Conservation (phyloP, 1,284 basidiomycete genomes). For the Ceratobasidium theobromae region DNA sequence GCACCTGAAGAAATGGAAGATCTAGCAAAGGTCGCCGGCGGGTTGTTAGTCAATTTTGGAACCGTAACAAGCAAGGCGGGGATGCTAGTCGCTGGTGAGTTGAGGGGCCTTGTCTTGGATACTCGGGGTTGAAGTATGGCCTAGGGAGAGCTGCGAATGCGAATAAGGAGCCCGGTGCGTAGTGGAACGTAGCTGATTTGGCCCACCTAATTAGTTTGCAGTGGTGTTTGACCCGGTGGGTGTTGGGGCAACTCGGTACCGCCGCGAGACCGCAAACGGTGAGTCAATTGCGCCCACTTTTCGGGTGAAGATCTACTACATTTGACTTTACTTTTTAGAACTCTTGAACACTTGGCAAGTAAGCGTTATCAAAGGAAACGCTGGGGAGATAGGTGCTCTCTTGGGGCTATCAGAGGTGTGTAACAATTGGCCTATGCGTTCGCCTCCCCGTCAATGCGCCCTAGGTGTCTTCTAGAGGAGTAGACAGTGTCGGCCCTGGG, state of each 20-base stretch:
- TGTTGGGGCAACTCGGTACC: slow-evolving; percentile 78
- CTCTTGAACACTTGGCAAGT: slow-evolving; percentile 85
- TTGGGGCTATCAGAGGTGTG: slow-evolving; percentile 71
- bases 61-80: slow-evolving; percentile 73
- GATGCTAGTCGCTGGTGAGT: slow-evolving; percentile 76
- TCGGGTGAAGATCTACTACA: not conserved
- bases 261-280: slow-evolving; percentile 56
- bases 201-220: not conserved
- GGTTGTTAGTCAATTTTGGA: slow-evolving; percentile 87
- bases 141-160: slow-evolving; percentile 57
- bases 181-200: not conserved
- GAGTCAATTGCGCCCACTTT: slow-evolving; percentile 31
- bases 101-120: slow-evolving; percentile 34
- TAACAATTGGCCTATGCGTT: not conserved
- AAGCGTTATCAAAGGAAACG: slow-evolving; percentile 94
- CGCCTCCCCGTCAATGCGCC: slow-evolving; percentile 1
- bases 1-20: slow-evolving; percentile 82
- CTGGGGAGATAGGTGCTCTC: slow-evolving; percentile 83
- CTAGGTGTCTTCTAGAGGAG: slow-evolving; percentile 79
- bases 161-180: slow-evolving; percentile 60
- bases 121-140: not conserved
- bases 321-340: slow-evolving; percentile 46
- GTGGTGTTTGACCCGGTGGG: slow-evolving; percentile 94
- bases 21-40: slow-evolving; percentile 65
- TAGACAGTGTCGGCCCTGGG: slow-evolving; percentile 78